These are phyloP conservation scores for Diaporthe amygdali DNA, from an alignment of 2,329 filamentous ascomycete genomes.

Conservation along the genomic window DNA sequence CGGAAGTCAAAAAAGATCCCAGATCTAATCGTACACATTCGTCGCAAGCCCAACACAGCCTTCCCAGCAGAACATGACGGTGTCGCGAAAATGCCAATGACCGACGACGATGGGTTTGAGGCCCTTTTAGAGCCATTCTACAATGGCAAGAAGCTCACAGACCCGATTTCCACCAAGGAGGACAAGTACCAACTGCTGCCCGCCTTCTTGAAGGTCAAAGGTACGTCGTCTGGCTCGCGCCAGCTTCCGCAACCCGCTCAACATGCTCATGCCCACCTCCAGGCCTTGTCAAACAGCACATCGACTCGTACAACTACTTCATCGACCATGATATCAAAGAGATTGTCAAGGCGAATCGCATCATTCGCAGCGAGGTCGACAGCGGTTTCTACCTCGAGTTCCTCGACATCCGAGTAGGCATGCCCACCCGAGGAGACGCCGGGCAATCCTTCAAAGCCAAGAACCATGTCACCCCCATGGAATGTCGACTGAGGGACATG, in stretches of 20 bases:
- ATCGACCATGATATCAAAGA: slow-evolving; percentile 96
- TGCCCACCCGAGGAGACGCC: slow-evolving; percentile 75
- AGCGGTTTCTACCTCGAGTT: slow-evolving; percentile 93
- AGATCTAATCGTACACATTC: background rate
- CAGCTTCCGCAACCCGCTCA: background rate
- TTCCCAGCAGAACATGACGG: slow-evolving; percentile 8
- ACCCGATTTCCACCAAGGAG: slow-evolving; percentile 67
- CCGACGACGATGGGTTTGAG: slow-evolving; percentile 67
- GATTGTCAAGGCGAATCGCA: slow-evolving; percentile 89
- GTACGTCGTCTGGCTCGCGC: slow-evolving; percentile 39
- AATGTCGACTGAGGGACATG: slow-evolving; percentile 94
- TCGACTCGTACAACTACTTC: slow-evolving; percentile 99
- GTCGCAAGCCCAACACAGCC: background rate
- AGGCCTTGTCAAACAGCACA: slow-evolving; percentile 92
- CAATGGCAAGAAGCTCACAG: slow-evolving; percentile 70
- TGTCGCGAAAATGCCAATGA: slow-evolving; percentile 51
- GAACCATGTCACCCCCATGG: slow-evolving; percentile 87
- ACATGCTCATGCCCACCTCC: background rate
- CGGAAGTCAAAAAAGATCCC: slow-evolving; percentile 13
- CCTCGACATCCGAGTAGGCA: slow-evolving; percentile 86
- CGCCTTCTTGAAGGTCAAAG: slow-evolving; percentile 98
- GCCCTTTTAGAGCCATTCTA: slow-evolving; percentile 71
- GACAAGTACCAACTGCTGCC: slow-evolving; percentile 98
- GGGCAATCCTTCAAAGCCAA: slow-evolving; percentile 62
- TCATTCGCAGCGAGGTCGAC: slow-evolving; percentile 90